Evolutionary conservation across 495 filamentous ascomycete species (phyloP), one percentile per base, ranked within the genome.

Genomic region (Penicillium nucicola): DNA sequence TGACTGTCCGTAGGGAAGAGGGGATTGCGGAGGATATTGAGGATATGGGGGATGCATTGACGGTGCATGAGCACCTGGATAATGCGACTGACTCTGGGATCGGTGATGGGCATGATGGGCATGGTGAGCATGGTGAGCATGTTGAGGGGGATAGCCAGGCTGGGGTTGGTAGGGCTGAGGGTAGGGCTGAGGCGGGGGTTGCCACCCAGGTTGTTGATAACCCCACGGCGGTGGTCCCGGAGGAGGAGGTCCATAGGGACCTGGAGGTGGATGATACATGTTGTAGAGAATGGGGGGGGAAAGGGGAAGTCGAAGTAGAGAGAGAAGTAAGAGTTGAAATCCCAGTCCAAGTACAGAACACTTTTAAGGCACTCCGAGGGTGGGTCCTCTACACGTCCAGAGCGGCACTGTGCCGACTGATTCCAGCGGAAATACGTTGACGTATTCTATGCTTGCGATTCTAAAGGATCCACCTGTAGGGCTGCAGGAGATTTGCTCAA

Each of bases 231-330:
- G 53, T 45, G 52, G 53, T 14, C 55, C 57, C 25, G 51, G 56
- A 5, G 64, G 56, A 60, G 52, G 67, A 60, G 56, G 63, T 61
- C 67, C 70, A 61, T 13, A 31, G 1, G 30, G 63, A 62, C 67
- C 70, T 60, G 11, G 34, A 2, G 30, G 36, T n/a, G 31, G 39
- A 30, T 28, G 32, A 19, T 48, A 41, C 46, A 48, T 8, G 11
- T 14, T n/a, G 5, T n/a, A 13, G 32, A 44, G 18, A 28, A 42
- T n/a, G n/a, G n/a, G n/a, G n/a, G n/a, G 17, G 34, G 18, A 15
- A 18, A 23, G 40, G 18, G 34, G 30, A 48, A 39, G 32, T 28
- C 36, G 23, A 43, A n/a, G n/a, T n/a, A n/a, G n/a, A n/a, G n/a
- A n/a, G n/a, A n/a, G n/a, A n/a, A n/a, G n/a, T n/a, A n/a, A n/a